These are phyloP conservation scores for Grosmannia penicillata DNA, from an alignment of 2,329 filamentous ascomycete genomes.

Conservation along the genomic window DNA sequence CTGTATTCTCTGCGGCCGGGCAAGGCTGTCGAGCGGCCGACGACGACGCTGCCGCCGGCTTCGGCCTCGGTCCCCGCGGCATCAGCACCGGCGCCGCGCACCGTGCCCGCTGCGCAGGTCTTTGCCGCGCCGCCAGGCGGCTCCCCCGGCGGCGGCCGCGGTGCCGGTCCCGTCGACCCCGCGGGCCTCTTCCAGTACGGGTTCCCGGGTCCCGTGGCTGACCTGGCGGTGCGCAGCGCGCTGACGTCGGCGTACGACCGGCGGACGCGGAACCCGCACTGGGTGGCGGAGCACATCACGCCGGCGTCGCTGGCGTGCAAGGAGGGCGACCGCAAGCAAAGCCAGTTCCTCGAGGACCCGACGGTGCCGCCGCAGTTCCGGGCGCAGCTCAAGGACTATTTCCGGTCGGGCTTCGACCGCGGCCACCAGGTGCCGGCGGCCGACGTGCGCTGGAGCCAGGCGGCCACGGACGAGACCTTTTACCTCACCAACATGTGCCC, in stretches of 20 bases:
- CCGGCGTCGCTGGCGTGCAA: constrained; percentile 61
- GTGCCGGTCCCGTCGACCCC: constrained; percentile 47
- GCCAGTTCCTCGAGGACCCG: constrained; percentile 67
- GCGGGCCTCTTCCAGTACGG: constrained; percentile 70
- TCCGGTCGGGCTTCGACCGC: constrained; percentile 83
- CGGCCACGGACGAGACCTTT: constrained; percentile 92
- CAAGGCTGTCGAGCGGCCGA: constrained; percentile 25
- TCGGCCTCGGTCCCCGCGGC: constrained; percentile 17
- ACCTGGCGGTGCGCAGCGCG: constrained; percentile 61
- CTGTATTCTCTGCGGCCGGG: constrained; percentile 44
- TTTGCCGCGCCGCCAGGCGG: constrained; percentile 22
- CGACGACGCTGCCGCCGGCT: constrained; percentile 19
- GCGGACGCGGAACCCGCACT: constrained; percentile 77
- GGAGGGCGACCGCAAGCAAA: constrained; percentile 73
- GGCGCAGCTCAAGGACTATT: constrained; percentile 85
- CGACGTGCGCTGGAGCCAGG: constrained; percentile 89
- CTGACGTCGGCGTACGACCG: constrained; percentile 85
- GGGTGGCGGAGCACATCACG: constrained; percentile 95
- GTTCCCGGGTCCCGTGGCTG: constrained; percentile 80
- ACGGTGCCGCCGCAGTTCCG: constrained; percentile 74
- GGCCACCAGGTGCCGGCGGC: constrained; percentile 96
- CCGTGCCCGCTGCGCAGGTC: constrained; percentile 44
- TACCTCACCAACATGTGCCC: constrained; percentile 93
- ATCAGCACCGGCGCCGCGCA: constrained; percentile 14
- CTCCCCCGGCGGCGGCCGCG: constrained; percentile 9